Evolutionary conservation across 768 basidiomycete species (phyloP).

Genomic region (Stropharia rugosoannulata): DNA sequence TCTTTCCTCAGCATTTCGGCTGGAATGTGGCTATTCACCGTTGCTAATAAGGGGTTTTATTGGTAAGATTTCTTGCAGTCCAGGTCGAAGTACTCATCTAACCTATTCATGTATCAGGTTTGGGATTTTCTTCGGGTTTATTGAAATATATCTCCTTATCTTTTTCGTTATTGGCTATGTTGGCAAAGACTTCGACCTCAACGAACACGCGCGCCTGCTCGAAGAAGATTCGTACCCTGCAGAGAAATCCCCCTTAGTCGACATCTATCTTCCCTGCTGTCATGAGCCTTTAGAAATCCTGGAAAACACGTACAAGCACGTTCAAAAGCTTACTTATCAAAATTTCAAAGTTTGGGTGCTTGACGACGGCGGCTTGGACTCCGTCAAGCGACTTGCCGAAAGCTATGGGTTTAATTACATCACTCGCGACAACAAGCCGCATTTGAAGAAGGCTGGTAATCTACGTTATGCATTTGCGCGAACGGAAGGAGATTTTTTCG

Average conservation of each 20-base stretch:
- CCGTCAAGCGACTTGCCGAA: conserved; percentile 22
- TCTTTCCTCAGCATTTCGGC: conserved; percentile 25
- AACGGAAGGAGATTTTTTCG: conserved; percentile 28
- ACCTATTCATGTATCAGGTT: conserved; percentile 16
- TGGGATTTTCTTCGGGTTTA: conserved; percentile 20
- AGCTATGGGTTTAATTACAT: conserved; percentile 25
- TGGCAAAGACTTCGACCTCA: conserved; percentile 23
- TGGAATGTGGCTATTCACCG: conserved; percentile 27
- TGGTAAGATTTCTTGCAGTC: conserved; percentile 16
- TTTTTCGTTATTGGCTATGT: conserved; percentile 23
- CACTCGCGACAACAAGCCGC: conserved; percentile 22
- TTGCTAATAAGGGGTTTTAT: conserved; percentile 20
- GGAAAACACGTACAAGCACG: conserved; percentile 30
- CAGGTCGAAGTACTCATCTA: background rate
- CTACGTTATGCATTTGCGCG: conserved; percentile 24
- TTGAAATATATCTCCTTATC: conserved; percentile 22
- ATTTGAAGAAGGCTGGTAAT: conserved; percentile 28
- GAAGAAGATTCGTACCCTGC: conserved; percentile 15
- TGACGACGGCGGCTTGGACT: conserved; percentile 24
- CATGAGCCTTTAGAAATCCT: conserved; percentile 27
- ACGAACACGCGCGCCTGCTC: conserved; percentile 18
- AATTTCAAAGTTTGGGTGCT: conserved; percentile 26
- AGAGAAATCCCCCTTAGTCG: conserved; percentile 22
- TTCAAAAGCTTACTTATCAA: conserved; percentile 23
- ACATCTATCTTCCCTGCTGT: conserved; percentile 28